phyloP scores from a whole-genome alignment of 495 filamentous ascomycete species.

The Umbilicaria muhlenbergii region DNA sequence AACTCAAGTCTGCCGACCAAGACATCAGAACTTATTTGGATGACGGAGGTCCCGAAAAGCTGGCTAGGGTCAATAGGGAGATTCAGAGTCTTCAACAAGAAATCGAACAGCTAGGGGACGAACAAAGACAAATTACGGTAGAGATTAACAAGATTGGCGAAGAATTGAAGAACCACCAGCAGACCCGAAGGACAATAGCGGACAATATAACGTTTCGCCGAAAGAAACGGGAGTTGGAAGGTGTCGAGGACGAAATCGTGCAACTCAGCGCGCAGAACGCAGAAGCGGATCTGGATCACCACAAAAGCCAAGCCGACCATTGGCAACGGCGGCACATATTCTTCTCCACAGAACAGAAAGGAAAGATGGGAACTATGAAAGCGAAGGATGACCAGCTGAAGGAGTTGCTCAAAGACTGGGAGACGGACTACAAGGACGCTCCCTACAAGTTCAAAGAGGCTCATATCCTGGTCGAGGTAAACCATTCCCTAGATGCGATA shows the following conservation, averaged over 20 bases:
- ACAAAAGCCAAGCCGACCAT: constrained; percentile 47
- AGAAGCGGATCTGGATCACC: constrained; percentile 61
- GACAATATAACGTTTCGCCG: constrained; percentile 80
- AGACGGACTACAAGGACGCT: constrained; percentile 74
- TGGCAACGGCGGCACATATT: constrained; percentile 45
- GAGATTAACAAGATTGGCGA: constrained; percentile 65
- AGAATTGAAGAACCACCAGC: constrained; percentile 58
- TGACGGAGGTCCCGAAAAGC: constrained; percentile 54
- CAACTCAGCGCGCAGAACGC: constrained; percentile 70
- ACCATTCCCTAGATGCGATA: background rate
- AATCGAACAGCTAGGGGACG: constrained; percentile 46
- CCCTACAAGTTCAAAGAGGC: constrained; percentile 70
- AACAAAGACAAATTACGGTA: constrained; percentile 47
- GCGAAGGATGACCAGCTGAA: constrained; percentile 66
- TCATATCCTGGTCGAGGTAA: constrained; percentile 67
- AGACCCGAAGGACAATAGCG: constrained; percentile 63
- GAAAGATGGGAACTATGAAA: constrained; percentile 55
- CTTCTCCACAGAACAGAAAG: constrained; percentile 42
- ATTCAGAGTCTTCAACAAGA: constrained; percentile 50
- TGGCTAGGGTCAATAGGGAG: constrained; percentile 51
- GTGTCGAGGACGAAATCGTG: constrained; percentile 50
- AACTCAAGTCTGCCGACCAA: constrained; percentile 56
- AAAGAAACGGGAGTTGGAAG: constrained; percentile 48
- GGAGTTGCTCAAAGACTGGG: constrained; percentile 58
- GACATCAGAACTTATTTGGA: constrained; percentile 72